phyloP scores from a whole-genome alignment of 1,139 yeast species.

The Arxiozyma slooffiae region DNA sequence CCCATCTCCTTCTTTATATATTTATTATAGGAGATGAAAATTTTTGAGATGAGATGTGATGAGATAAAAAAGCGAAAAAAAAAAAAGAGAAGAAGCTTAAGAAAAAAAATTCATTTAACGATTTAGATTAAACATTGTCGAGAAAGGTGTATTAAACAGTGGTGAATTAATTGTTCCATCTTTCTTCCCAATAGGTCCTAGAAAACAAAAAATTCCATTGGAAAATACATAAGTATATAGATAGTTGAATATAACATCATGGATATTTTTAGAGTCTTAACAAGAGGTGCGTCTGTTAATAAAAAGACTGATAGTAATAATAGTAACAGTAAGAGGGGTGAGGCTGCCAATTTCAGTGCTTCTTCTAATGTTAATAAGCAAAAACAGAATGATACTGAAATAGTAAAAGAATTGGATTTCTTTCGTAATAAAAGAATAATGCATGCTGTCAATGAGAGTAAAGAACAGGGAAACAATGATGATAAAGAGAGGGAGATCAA shows the following conservation, averaged over 20 bases:
- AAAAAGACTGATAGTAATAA: slow-evolving; percentile 33
- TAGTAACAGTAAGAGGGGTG: slow-evolving; percentile 12
- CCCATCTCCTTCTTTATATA: too few species aligned
- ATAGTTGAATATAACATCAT: slow-evolving; percentile 32
- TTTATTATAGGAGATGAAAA: too few species aligned
- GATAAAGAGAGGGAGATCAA: slow-evolving; percentile 19
- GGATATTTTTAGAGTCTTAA: slow-evolving; percentile 82
- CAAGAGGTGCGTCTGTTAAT: slow-evolving; percentile 68
- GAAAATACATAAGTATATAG: neutral
- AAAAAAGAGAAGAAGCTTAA: neutral
- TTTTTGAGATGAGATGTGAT: slow-evolving; percentile 8
- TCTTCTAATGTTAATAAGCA: slow-evolving; percentile 13
- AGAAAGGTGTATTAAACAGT: neutral
- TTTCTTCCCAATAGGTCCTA: neutral
- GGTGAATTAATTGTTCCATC: neutral
- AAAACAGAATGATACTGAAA: slow-evolving; percentile 35
- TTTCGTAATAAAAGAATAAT: slow-evolving; percentile 47
- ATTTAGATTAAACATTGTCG: too few species aligned
- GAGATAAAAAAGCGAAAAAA: slow-evolving; percentile 7
- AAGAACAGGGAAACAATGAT: slow-evolving; percentile 14
- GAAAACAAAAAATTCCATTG: neutral
- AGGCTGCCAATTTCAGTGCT: slow-evolving; percentile 21
- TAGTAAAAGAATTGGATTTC: slow-evolving; percentile 59
- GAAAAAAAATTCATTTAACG: neutral
- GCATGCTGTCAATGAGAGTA: slow-evolving; percentile 20